Conservation (phyloP, 495 filamentous ascomycete species). For the Talaromyces thailandensis region DNA sequence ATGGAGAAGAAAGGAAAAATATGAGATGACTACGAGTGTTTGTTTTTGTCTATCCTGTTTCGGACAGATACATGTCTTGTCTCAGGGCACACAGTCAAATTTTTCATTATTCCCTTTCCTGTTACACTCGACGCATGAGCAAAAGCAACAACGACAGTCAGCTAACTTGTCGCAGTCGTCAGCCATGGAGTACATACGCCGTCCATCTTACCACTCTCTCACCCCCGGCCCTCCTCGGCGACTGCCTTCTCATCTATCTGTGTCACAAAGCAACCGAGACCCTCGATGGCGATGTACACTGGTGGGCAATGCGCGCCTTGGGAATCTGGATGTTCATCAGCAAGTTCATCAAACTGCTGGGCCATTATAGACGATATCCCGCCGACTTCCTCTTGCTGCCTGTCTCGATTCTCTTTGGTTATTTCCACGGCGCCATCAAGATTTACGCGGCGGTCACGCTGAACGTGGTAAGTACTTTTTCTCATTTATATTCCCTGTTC, state of each 20-base stretch:
- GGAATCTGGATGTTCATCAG: slow-evolving; percentile 57
- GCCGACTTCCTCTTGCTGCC: slow-evolving; percentile 60
- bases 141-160: neutral
- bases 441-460: slow-evolving; percentile 63
- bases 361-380: slow-evolving; percentile 63
- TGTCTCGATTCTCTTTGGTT: slow-evolving; percentile 68
- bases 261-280: slow-evolving; percentile 35
- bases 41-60: slow-evolving; percentile 2
- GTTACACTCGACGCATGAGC: neutral
- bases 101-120: neutral
- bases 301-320: slow-evolving; percentile 41
- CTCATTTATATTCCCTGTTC: neutral
- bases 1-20: neutral
- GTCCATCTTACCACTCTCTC: slow-evolving; percentile 67
- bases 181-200: slow-evolving; percentile 70
- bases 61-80: neutral
- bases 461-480: slow-evolving; percentile 49
- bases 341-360: slow-evolving; percentile 69
- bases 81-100: neutral
- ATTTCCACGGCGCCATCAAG: slow-evolving; percentile 70
- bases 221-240: slow-evolving; percentile 57
- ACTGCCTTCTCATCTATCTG: slow-evolving; percentile 50
- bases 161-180: slow-evolving; percentile 37
- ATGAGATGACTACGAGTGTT: neutral
- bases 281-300: slow-evolving; percentile 32